These are phyloP conservation scores for Fusarium sp. DNA, from an alignment of 2,329 filamentous ascomycete species.

Conservation along the genomic window DNA sequence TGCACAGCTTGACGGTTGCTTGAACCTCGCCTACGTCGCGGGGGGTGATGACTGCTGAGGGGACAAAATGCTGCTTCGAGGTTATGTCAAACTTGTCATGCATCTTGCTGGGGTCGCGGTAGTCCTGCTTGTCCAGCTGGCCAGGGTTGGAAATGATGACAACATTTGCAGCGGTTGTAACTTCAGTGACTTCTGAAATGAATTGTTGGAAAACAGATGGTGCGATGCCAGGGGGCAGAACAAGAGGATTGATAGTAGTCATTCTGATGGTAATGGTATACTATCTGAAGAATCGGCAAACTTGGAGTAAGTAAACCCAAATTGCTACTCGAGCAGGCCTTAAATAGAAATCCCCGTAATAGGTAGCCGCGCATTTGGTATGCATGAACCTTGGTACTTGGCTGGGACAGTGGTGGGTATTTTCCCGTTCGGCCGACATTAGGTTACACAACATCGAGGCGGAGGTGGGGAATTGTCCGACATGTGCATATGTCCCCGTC, in stretches of 20 bases:
- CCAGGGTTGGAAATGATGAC: not conserved
- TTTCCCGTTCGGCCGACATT: not conserved
- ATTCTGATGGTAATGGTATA: not conserved
- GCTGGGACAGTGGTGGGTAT: not conserved
- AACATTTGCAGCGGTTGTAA: slow-evolving; percentile 13
- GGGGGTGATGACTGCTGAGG: slow-evolving; percentile 24
- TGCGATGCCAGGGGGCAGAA: slow-evolving; percentile 11
- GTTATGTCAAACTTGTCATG: slow-evolving; percentile 35
- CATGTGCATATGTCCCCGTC: not conserved
- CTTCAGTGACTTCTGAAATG: not conserved
- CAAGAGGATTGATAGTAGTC: not conserved
- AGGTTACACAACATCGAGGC: not conserved
- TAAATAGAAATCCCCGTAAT: not conserved
- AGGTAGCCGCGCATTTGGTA: fast-evolving
- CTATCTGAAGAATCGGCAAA: not conserved
- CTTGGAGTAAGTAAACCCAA: not conserved
- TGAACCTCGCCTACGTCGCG: slow-evolving; percentile 30
- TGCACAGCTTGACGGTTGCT: slow-evolving; percentile 6
- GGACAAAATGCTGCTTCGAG: slow-evolving; percentile 21
- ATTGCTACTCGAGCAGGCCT: not conserved
- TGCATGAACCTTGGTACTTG: not conserved
- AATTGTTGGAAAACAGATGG: slow-evolving; percentile 14
- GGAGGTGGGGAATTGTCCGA: not conserved
- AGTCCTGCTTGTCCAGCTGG: slow-evolving; percentile 17
- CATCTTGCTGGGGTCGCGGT: slow-evolving; percentile 27